Percentiles rank a stretch among this genome's conserved stretches.
These are phyloP conservation scores for Penicillium longicatenatum DNA, from an alignment of 495 filamentous ascomycete genomes.

Conservation along the genomic window DNA sequence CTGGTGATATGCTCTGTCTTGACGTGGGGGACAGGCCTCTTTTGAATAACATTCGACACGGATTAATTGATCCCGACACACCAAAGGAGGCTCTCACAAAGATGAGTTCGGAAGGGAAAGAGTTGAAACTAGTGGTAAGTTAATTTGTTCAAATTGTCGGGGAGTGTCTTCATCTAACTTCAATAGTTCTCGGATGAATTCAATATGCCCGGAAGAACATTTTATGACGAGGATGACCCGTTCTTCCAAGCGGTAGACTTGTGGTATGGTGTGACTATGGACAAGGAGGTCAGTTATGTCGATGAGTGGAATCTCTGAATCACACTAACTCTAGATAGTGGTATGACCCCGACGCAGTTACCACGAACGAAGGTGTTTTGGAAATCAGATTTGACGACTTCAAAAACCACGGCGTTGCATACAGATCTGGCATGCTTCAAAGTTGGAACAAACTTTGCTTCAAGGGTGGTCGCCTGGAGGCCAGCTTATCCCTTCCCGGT, in stretches of 20 bases:
- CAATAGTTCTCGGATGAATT: slow-evolving; percentile 78
- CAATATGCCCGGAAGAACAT: slow-evolving; percentile 67
- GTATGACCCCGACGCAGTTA: slow-evolving; percentile 79
- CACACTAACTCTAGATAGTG: slow-evolving; percentile 47
- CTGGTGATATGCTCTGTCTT: slow-evolving; percentile 56
- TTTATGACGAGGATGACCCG: slow-evolving; percentile 74
- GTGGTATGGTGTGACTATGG: slow-evolving; percentile 80
- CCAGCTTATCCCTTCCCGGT: slow-evolving; percentile 74
- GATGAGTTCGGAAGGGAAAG: slow-evolving; percentile 58
- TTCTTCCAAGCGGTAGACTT: slow-evolving; percentile 70
- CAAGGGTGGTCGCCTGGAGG: slow-evolving; percentile 75
- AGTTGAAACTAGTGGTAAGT: slow-evolving; percentile 65
- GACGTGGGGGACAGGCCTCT: slow-evolving; percentile 56
- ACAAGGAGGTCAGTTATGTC: slow-evolving; percentile 58
- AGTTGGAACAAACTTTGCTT: slow-evolving; percentile 83
- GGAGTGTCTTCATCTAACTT: slow-evolving; percentile 5
- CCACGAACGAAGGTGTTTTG: slow-evolving; percentile 66
- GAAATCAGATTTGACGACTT: slow-evolving; percentile 69
- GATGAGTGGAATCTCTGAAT: background rate
- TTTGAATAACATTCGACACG: slow-evolving; percentile 59
- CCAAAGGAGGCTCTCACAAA: slow-evolving; percentile 60
- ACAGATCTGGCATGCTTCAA: slow-evolving; percentile 80
- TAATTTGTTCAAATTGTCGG: too few species aligned
- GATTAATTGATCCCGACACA: slow-evolving; percentile 73
- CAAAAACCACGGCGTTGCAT: slow-evolving; percentile 67